A percentile compares a stretch with the other conserved stretches of the same genome.
phyloP scores from a whole-genome alignment of 441 rosid species.

The Euphorbia corollata region DNA sequence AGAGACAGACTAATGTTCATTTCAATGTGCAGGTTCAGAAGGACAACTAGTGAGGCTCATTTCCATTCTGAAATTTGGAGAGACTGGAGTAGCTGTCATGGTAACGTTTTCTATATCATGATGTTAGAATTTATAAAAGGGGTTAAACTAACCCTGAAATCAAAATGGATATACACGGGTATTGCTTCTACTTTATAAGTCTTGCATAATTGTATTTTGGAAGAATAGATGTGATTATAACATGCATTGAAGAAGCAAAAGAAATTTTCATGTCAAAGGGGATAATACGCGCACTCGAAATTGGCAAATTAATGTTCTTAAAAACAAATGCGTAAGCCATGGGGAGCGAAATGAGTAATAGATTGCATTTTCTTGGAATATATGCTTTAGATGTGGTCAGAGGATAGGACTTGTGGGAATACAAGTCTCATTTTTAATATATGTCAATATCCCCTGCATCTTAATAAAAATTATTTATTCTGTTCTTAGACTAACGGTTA shows the following conservation, averaged over 20 bases:
- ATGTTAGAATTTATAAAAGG: constrained; percentile 14
- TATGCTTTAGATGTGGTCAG: not conserved
- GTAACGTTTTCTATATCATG: constrained; percentile 33
- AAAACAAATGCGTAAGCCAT: not conserved
- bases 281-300: not conserved
- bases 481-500: not conserved
- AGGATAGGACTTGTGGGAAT: not conserved
- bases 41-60: constrained; percentile 76
- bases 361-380: not conserved
- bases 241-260: not conserved
- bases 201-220: not conserved
- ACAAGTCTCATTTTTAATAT: not conserved
- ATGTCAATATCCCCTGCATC: too few species aligned
- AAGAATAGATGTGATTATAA: not conserved
- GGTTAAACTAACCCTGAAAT: constrained; percentile 3
- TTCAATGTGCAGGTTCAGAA: constrained; percentile 60
- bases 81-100: constrained; percentile 76
- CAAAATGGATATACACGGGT: not conserved
- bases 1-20: constrained; percentile 11
- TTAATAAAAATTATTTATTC: not conserved
- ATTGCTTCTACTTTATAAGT: not conserved
- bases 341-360: not conserved
- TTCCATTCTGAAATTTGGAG: constrained; percentile 71
- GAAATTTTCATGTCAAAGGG: not conserved
- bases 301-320: not conserved